Base-by-base conservation (phyloP, 2,329 filamentous ascomycete species). In the Orbilia brochopaga region DNA sequence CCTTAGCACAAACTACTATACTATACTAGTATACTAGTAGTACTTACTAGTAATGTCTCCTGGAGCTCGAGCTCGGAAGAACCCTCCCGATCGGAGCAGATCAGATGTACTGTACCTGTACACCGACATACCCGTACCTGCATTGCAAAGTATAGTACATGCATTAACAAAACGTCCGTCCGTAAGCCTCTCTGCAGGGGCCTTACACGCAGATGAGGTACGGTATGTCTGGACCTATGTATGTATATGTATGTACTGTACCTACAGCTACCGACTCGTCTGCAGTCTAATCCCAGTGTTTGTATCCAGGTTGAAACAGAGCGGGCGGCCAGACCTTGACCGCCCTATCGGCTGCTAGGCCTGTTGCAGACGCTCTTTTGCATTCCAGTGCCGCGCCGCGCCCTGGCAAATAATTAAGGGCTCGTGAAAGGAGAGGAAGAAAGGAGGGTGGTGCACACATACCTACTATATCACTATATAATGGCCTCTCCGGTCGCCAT, bases 281-380 rank as follows among this genome's bases (percentile, higher is more conserved):
- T n/a, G n/a, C n/a, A n/a, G n/a, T n/a, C n/a, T n/a, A n/a, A 32
- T 32, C 27, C 27, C 37, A 42, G n/a, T 15, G n/a, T 42, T 13
- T 42, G 53, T 51, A 51, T 51, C 46, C 46, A 21, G 27, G 37
- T 42, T 42, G 37, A 42, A 42, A 42, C 37, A 42, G n/a, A 42
- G 37, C 37, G 37, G 37, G 13, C 37, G 37, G 13, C 37, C 37
- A 13, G 13, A 6, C 13, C 5, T 42, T 17, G 5, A n/a, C 15
- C 5, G 37, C 11, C 37, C 37, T 42, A 42, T 42, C 37, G 37
- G 37, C 37, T 42, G 37, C 37, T 42, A 52, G 32, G 8, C 57
- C 46, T 19, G 21, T 35, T 17, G 50, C 48, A 32, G 57, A 6
- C 46, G 23, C 15, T 23, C 46, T 23, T 50, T 50, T 27, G 8